Evolutionary conservation across 2,329 filamentous ascomycete genomes (phyloP), one percentile per base, ranked within the genome.

Genomic region (Talaromyces sp.): DNA sequence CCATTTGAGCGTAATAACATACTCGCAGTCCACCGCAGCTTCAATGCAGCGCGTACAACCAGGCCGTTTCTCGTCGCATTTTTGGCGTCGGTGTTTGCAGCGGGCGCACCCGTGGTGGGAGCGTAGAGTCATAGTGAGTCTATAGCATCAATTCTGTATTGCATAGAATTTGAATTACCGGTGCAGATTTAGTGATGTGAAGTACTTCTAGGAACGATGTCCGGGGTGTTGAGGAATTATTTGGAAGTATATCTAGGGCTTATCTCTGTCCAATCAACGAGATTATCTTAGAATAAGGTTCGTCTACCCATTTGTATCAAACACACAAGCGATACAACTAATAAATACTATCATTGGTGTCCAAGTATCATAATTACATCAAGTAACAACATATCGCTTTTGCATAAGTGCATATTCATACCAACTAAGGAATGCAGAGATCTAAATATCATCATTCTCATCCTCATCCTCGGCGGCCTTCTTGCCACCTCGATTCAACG

Each of bases 371-470:
- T 58, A 42, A 35, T 4, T 42, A 46, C 55, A 58, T 58, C 37
- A 42, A 33, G 33, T 28, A 28, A 46, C 54, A 39, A 40, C 33
- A 23, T 57, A 16, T 42, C 35, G 40, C 55, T 58, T 40, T 35
- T 35, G 55, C 35, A 40, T 58, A 7, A 12, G 21, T 42, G 39
- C 55, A 42, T 25, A 23, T 39, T 42, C 14, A 57, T 39, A 39
- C 18, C 48, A 18, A n/a, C n/a, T n/a, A n/a, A 54, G 28, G 14
- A 11, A 28, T 33, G 28, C 33, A 28, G 14, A 35, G 5, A 56
- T 66, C 72, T 69, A 77, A 66, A 77, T 64, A 66, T 76, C 75
- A 67, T 77, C 74, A 66, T 70, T 61, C 52, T 73, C 73, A 52
- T 69, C 67, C 6, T 65, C 65, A 58, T 66, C 64, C 3, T 58